These are phyloP conservation scores for Thalassiosira profunda DNA, from an alignment of 108 stramenopile genomes.

Conservation along the genomic window DNA sequence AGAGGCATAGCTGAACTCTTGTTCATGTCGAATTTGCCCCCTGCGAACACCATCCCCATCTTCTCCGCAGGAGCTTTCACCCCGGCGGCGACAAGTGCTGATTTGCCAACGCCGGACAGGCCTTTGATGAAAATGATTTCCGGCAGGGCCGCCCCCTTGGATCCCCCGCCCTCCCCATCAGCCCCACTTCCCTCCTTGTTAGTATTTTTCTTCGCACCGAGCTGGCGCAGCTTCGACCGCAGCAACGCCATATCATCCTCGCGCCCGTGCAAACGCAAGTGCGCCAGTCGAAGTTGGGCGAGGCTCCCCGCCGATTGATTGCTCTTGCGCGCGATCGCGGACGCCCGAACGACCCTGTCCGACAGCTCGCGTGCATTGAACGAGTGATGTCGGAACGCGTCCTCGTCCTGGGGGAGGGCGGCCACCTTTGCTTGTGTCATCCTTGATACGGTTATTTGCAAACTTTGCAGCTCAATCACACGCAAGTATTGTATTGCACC, in stretches of 20 bases:
- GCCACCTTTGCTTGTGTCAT: too few relatives aligned
- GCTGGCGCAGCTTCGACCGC: conserved; percentile 19
- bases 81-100: conserved; percentile 13
- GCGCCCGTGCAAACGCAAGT: not conserved
- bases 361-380: too few relatives aligned
- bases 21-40: conserved; percentile 28
- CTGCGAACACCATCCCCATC: conserved; percentile 7
- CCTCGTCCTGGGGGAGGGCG: too few relatives aligned
- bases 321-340: not conserved
- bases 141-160: too few relatives aligned
- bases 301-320: not conserved
- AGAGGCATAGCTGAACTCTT: conserved; percentile 10
- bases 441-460: too few relatives aligned
- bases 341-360: not conserved
- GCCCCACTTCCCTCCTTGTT: conserved; percentile 3
- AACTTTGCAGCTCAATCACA: too few relatives aligned
- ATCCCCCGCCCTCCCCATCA: too few relatives aligned
- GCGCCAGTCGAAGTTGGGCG: not conserved
- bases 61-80: too few relatives aligned
- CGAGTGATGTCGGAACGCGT: too few relatives aligned
- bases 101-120: conserved; percentile 18
- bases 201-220: conserved; percentile 26
- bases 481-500: too few relatives aligned
- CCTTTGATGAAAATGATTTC: conserved; percentile 19
- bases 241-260: conserved; percentile 8